Base-by-base conservation (phyloP, 2,329 filamentous ascomycete genomes). In the Ploettnerulaceae sp. region DNA sequence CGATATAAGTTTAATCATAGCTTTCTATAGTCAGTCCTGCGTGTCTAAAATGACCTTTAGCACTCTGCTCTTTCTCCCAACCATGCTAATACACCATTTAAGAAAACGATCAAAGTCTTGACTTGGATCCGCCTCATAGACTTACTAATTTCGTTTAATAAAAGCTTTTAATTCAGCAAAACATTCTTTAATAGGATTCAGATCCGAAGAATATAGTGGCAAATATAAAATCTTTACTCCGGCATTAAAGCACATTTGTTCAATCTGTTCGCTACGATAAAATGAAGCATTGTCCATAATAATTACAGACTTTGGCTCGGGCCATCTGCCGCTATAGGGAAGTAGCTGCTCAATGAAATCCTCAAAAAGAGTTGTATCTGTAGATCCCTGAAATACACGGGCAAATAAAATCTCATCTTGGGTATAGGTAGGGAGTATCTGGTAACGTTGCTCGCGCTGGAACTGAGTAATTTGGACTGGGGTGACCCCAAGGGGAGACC, bases 201-300 rank as follows among this genome's bases (percentile, higher is more conserved):
- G 28, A 47, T 57, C 51, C 14, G 45, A 53, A 21, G 55, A 57
- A 22, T 58, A 58, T 35, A 37, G 55, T 33, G 51, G 51, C 24
- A 57, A 39, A 42, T 53, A 57, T 7, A 56, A 31, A 7, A 58
- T 36, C 20, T 54, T 57, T 15, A 58, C 49, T 12, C 56, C 40
- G 25, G 57, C 50, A 39, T 56, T 34, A 39, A 20, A 3, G 39
- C 53, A 66, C 51, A 66, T 54, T 47, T 64, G 46, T 36, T 39
- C 12, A 7, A 64, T 54, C 31, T 32, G 24, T 12, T 55, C 53
- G 31, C 49, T 60, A 24, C 54, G 46, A 53, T 67, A 58, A 39
- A 61, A 61, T 11, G 61, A 63, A 12, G 60, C 60, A 51, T 66
- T 66, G 42, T 67, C 64, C 54, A 67, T 65, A 14, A 66, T 47